phyloP scores from a whole-genome alignment of 2,329 filamentous ascomycete species.

The Amauroascus verrucosus region DNA sequence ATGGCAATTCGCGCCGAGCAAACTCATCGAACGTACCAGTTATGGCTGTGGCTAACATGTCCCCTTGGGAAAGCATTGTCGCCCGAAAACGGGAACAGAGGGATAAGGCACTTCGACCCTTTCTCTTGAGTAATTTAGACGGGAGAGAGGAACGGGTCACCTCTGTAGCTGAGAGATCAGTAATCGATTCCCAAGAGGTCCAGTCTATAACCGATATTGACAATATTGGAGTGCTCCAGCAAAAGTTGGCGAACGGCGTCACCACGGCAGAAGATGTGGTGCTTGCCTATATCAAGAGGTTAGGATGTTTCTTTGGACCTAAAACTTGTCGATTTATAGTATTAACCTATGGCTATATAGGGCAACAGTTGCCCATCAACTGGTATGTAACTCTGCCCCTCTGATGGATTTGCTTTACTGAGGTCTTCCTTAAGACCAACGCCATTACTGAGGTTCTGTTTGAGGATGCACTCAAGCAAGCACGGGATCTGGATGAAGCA shows the following conservation, averaged over 20 bases:
- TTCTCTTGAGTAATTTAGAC: conserved; percentile 8
- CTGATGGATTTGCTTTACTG: background rate
- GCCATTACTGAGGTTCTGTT: conserved; percentile 22
- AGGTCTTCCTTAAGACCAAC: conserved; percentile 14
- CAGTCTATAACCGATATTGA: conserved; percentile 13
- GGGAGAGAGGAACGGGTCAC: conserved; percentile 2
- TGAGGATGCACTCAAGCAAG: conserved; percentile 19
- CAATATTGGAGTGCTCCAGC: conserved; percentile 8
- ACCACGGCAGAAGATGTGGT: conserved; percentile 20
- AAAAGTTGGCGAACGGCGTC: conserved; percentile 8
- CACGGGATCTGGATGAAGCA: conserved; percentile 25
- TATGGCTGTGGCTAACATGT: background rate
- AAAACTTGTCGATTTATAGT: no score
- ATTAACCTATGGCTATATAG: conserved; percentile 32
- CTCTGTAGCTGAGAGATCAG: conserved; percentile 7
- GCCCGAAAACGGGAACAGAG: conserved; percentile 7
- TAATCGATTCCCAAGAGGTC: conserved; percentile 4
- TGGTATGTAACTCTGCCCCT: conserved; percentile 24
- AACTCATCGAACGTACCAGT: no score
- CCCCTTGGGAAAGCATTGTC: conserved; percentile 11
- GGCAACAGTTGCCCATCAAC: conserved; percentile 20
- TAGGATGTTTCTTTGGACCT: background rate
- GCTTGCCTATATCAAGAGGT: conserved; percentile 21
- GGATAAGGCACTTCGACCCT: conserved; percentile 8
- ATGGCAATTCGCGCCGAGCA: no score